Evolutionary conservation across 805 yeast species (phyloP), one percentile per base, ranked within the genome.

Genomic region (Candida palmyrensis): DNA sequence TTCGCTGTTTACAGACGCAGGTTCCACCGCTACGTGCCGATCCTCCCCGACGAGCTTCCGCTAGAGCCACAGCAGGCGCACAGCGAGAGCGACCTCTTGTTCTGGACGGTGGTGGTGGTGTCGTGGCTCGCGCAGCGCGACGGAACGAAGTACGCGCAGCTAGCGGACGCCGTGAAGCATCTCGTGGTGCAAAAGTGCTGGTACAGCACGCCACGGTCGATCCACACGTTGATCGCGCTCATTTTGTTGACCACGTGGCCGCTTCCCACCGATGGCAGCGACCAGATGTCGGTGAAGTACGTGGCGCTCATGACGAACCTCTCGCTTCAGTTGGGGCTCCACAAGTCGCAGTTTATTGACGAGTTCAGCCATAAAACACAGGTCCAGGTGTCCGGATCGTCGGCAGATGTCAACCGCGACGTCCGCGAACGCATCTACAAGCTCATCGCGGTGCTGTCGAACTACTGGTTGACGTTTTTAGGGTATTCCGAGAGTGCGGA

Each of bases 161-260:
- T 66, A 31, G 40, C 57, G 2, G 47, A 47, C 13, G 67, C 63
- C 31, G 50, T 66, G 17, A 61, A 62, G 35, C 43, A 48, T 18
- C 49, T 66, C 41, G 67, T 66, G 19, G 68, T 63, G 31, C 55
- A 57, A 29, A 55, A 51, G 37, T 64, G 71, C 47, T 66, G 72
- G 72, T 49, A 59, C 32, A 51, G 53, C 28, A 66, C 71, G n/a
- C 72, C 72, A 11, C 53, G 72, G 41, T 61, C 68, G 8, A 56
- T 64, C 12, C 62, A 60, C 40, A 56, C 60, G 3, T 42, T 66
- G 24, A 50, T 60, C 14, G 54, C 70, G 5, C 53, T 66, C 24
- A 47, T 65, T 27, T 53, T 66, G n/a, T 52, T 66, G 34, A 64
- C 71, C 6, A 62, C 69, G 4, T 66, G 72, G 72, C 68, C 71